Percentiles rank a stretch among this genome's conserved stretches.
Evolutionary conservation across 768 basidiomycete species (phyloP).

Genomic region (Podaxis rugospora): DNA sequence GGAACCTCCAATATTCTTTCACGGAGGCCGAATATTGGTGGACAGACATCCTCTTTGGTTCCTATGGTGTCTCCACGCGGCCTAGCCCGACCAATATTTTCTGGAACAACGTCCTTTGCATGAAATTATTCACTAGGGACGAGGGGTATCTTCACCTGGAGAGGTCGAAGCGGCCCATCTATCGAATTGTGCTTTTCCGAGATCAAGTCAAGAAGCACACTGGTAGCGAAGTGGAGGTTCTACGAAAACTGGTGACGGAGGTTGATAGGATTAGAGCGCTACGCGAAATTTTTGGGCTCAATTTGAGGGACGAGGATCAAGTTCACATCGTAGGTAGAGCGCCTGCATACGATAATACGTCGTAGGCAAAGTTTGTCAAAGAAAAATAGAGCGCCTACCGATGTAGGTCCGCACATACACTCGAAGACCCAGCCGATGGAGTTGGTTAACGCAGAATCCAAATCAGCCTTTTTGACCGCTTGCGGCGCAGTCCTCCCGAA

Average conservation of each 20-base stretch:
- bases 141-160: slow-evolving; percentile 16
- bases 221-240: slow-evolving; percentile 18
- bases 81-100: slow-evolving; percentile 17
- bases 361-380: background rate
- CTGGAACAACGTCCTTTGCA: slow-evolving; percentile 20
- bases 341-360: background rate
- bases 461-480: too few species aligned
- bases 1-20: slow-evolving; percentile 24
- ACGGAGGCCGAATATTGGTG: slow-evolving; percentile 23
- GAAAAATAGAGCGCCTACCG: background rate
- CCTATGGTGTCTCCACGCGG: slow-evolving; percentile 20
- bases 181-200: slow-evolving; percentile 21
- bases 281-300: slow-evolving; percentile 1
- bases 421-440: too few species aligned
- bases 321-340: background rate
- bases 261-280: slow-evolving; percentile 21
- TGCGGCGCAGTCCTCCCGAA: too few species aligned
- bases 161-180: slow-evolving; percentile 13
- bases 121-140: slow-evolving; percentile 20
- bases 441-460: too few species aligned
- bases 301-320: background rate
- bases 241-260: slow-evolving; percentile 23
- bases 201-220: slow-evolving; percentile 21
- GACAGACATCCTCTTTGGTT: slow-evolving; percentile 20
- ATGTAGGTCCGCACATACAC: too few species aligned